Percentiles rank a stretch among this genome's conserved stretches.
phyloP scores from a whole-genome alignment of 148 eudicot species.

The Dysphania ambrosioides region DNA sequence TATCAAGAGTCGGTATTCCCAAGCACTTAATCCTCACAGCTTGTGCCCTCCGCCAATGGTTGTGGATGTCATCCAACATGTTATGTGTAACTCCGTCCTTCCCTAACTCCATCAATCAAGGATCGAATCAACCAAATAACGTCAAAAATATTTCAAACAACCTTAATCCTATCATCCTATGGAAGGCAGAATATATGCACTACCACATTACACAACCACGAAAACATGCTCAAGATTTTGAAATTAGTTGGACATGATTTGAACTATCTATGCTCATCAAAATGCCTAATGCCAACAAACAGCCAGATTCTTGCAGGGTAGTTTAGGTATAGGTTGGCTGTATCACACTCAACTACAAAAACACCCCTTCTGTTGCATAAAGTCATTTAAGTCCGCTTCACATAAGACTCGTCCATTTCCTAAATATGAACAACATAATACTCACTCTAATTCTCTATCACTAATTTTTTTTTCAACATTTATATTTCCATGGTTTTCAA shows the following conservation, averaged over 20 bases:
- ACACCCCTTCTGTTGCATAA: not conserved
- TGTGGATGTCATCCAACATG: conserved; percentile 87
- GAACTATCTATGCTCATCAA: not conserved
- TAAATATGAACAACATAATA: too few relatives aligned
- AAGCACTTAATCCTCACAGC: conserved; percentile 90
- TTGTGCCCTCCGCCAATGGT: conserved; percentile 90
- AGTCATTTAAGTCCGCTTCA: too few relatives aligned
- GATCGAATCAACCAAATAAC: not conserved
- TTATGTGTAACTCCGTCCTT: conserved; percentile 84
- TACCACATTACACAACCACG: not conserved
- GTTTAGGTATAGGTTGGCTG: not conserved
- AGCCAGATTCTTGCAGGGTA: not conserved
- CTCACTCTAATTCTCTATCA: too few relatives aligned
- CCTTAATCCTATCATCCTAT: not conserved
- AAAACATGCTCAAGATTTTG: not conserved
- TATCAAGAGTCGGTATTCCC: conserved; percentile 96
- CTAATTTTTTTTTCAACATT: too few relatives aligned
- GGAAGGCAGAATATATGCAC: not conserved
- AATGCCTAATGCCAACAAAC: not conserved
- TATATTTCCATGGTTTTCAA: too few relatives aligned
- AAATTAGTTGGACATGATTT: not conserved
- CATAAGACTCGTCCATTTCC: too few relatives aligned
- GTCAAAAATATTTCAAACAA: not conserved
- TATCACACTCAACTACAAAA: not conserved
- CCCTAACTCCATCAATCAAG: conserved; percentile 37